phyloP scores from a whole-genome alignment of 1,139 yeast species.

The Candida mesenterica region DNA sequence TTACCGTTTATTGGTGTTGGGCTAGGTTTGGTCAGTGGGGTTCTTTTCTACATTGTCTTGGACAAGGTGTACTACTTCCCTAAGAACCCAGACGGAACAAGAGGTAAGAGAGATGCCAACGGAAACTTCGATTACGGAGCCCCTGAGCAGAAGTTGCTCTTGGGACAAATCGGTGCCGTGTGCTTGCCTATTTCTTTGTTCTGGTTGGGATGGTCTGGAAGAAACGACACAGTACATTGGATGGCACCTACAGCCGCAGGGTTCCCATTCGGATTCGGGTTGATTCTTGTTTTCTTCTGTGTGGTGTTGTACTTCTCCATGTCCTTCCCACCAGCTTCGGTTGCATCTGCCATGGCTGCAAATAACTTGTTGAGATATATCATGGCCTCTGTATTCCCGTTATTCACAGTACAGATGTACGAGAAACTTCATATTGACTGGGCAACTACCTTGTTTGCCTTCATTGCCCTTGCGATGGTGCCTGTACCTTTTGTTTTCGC shows the following conservation, averaged over 20 bases:
- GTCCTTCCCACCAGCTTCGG: slow-evolving; percentile 70
- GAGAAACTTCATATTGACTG: slow-evolving; percentile 32
- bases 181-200: slow-evolving; percentile 67
- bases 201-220: slow-evolving; percentile 83
- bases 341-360: slow-evolving; percentile 80
- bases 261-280: slow-evolving; percentile 72
- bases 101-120: slow-evolving; percentile 54
- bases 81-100: slow-evolving; percentile 60
- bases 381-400: slow-evolving; percentile 59
- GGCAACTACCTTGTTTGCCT: slow-evolving; percentile 26
- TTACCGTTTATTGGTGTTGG: slow-evolving; percentile 71
- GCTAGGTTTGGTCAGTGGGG: slow-evolving; percentile 58
- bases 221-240: slow-evolving; percentile 62
- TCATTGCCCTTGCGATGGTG: slow-evolving; percentile 26
- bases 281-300: slow-evolving; percentile 70
- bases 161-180: slow-evolving; percentile 60
- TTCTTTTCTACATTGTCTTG: slow-evolving; percentile 44
- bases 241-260: slow-evolving; percentile 76
- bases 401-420: slow-evolving; percentile 47
- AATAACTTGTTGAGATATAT: slow-evolving; percentile 68
- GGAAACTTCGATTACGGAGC: slow-evolving; percentile 48
- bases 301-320: slow-evolving; percentile 69
- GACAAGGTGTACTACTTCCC: slow-evolving; percentile 53
- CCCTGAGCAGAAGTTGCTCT: slow-evolving; percentile 37
- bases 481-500: slow-evolving; percentile 26